phyloP scores from a whole-genome alignment of 2,329 filamentous ascomycete genomes.

The Fusarium poae region DNA sequence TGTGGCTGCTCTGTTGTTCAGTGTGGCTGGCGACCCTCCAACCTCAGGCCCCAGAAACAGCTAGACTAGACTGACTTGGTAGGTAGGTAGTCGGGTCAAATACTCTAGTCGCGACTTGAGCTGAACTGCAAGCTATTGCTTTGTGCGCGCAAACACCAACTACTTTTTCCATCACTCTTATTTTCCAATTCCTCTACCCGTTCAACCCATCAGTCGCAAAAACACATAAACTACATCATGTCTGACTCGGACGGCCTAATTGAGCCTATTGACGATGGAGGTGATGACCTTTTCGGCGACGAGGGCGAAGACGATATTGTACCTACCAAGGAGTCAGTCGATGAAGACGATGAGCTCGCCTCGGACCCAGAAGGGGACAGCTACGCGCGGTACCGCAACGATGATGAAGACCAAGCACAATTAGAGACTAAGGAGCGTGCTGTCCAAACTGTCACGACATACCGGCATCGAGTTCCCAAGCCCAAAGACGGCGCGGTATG shows the following conservation, averaged over 20 bases:
- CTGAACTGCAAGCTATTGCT: constrained; percentile 21
- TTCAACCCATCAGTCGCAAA: neutral
- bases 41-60: constrained; percentile 28
- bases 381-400: constrained; percentile 57
- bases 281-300: constrained; percentile 73
- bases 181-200: neutral
- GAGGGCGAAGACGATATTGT: constrained; percentile 68
- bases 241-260: constrained; percentile 69
- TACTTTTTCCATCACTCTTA: constrained; percentile 7
- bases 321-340: constrained; percentile 72
- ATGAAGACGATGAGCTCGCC: constrained; percentile 72
- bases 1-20: neutral
- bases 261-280: constrained; percentile 67
- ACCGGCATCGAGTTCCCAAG: constrained; percentile 77
- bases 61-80: constrained; percentile 11
- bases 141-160: constrained; percentile 30
- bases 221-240: constrained; percentile 54
- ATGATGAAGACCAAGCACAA: constrained; percentile 60
- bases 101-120: constrained; percentile 12
- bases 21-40: constrained; percentile 18
- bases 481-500: constrained; percentile 77
- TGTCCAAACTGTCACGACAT: constrained; percentile 74
- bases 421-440: constrained; percentile 66
- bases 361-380: constrained; percentile 64
- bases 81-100: constrained; percentile 15